Evolutionary conservation across 2,329 filamentous ascomycete species (phyloP).

Genomic region (Cordyceps militaris): DNA sequence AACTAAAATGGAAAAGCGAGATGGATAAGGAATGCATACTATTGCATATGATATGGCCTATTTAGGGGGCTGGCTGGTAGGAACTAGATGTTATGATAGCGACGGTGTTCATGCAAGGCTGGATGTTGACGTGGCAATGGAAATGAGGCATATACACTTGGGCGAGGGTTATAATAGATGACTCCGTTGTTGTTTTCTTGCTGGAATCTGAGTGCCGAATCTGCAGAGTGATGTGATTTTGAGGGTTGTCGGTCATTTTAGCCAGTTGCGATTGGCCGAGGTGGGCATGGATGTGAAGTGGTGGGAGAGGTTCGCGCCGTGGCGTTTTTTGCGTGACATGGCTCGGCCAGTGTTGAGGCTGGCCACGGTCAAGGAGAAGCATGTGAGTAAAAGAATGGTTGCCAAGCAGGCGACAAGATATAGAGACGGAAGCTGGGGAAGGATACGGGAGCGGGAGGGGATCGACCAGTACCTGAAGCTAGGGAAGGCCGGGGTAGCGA

Average conservation of each 20-base stretch:
- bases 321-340: background rate
- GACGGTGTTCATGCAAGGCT: constrained; percentile 1
- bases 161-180: background rate
- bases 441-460: background rate
- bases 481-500: background rate
- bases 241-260: background rate
- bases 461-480: constrained; percentile 6
- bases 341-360: background rate
- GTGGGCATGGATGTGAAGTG: background rate
- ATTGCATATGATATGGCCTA: background rate
- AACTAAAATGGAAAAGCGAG: constrained; percentile 36
- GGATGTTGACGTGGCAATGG: constrained; percentile 6
- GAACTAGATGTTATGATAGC: background rate
- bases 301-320: background rate
- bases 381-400: background rate
- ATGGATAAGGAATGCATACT: background rate
- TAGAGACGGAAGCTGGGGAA: background rate
- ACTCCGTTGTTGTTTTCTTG: background rate
- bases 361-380: background rate
- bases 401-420: background rate
- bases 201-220: background rate
- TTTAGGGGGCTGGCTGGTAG: background rate
- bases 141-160: constrained; percentile 4
- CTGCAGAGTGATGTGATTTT: constrained; percentile 5
- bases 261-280: background rate